Base-by-base conservation (phyloP, 345 rosid genomes). In the Aquilaria sinensis region DNA sequence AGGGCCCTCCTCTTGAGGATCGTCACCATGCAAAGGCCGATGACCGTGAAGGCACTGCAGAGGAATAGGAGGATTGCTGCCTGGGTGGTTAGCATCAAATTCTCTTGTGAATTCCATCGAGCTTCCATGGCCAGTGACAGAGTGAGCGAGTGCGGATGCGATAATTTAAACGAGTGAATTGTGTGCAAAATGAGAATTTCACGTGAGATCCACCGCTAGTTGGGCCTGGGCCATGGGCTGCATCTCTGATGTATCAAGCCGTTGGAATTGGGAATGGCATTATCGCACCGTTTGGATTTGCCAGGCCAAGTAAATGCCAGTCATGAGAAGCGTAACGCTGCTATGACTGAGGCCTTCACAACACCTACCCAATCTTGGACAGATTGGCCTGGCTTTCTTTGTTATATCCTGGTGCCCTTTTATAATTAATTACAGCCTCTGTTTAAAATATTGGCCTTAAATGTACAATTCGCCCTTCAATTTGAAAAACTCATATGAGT, bases 81-180 rank as follows among this genome's bases (percentile, higher is more conserved):
- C 53, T 53, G 70, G 1, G 91, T 87, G 3, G 88, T 79, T 49
- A 89, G 73, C 64, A 82, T 85, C 77, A 77, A 79, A 71, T 76
- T 80, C 15, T 89, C 89, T 62, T 89, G 95, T 12, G 83, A 29
- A 58, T 67, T 79, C 92, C 90, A 80, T 67, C 86, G 46, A 34
- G 86, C 95, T 73, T 86, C 96, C 95, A 89, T 89, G 43, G 55
- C 41, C 60, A 47, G 56, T 61, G 13, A 23, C 23, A 23, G 23
- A 23, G 23, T 23, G 1, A 23, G 23, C 23, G 23, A 47, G 29
- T 23, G 3, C 15, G 41, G 52, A 12, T 14, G 11, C 11, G 49
- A 49, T 43, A 29, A 51, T 47, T 49, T 65, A 61, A 14, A 51
- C 6, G 34, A 32, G 61, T 55, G 62, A 43, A 10, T 23, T 58